Evolutionary conservation across 2,329 filamentous ascomycete genomes (phyloP), one percentile per base, ranked within the genome.

Genomic region (Parasarocladium wereldwijsianum): DNA sequence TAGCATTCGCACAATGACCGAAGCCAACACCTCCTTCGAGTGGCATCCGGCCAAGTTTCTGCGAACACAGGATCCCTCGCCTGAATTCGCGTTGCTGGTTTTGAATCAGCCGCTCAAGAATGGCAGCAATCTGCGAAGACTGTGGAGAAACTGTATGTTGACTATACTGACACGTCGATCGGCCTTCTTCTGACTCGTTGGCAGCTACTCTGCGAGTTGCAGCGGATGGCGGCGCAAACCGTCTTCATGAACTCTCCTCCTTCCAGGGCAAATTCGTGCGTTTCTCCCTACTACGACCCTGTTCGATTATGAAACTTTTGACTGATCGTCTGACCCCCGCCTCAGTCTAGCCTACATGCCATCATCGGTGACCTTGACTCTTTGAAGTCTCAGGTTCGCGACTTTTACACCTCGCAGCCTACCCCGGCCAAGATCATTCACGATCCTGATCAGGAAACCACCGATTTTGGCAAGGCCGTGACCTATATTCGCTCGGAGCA

Each of bases 311-410:
- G 13, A 14, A 8, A 9, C 13, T 8, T 26, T 8, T 26, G 24
- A 5, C 8, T 16, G 9, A 26, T 13, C 17, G 24, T 25, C 12
- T 35, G 24, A 34, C 25, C 10, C 12, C 8, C 7, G 6, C 13
- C 11, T 8, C 33, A 70, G 64, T 54, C 71, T 45, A 59, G 72
- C 34, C 70, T 84, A 2, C 60, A 81, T 45, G 61, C 68, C 32
- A 85, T 98, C 36, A 74, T 93, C 41, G 90, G 90, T 26, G 90
- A 98, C 49, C 66, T 98, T 8, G 90, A 98, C 56, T 94, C 87
- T 4, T 59, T 96, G 12, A 57, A 57, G 3, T 59, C 70, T 8
- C 54, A 69, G 9, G 66, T 80, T 8, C 63, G 64, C 31, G 44
- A 62, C n/a, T 77, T 79, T 52, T 93, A 86, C 54, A 60, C 66